These are phyloP conservation scores for Amanita pseudoporphyria DNA, from an alignment of 768 basidiomycete genomes.

Conservation along the genomic window DNA sequence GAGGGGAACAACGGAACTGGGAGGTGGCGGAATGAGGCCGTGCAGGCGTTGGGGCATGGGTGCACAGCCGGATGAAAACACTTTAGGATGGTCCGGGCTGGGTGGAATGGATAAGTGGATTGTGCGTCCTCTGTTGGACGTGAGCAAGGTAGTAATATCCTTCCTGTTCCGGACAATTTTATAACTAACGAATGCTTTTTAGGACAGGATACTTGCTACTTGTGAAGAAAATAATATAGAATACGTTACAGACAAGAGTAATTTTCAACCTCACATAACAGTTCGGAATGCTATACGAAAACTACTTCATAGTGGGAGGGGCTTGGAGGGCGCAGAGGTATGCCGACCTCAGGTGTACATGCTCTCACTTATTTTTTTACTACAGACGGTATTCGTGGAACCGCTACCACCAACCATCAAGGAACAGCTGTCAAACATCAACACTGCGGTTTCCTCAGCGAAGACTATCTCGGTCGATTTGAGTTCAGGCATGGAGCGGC, in stretches of 20 bases:
- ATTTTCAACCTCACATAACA: slow-evolving; percentile 66
- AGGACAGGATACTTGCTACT: slow-evolving; percentile 78
- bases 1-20: slow-evolving; percentile 43
- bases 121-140: slow-evolving; percentile 56
- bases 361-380: background rate
- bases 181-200: slow-evolving; percentile 3
- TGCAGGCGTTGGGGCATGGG: slow-evolving; percentile 80
- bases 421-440: slow-evolving; percentile 23
- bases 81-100: slow-evolving; percentile 33
- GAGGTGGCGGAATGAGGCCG: slow-evolving; percentile 59
- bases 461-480: slow-evolving; percentile 23
- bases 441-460: slow-evolving; percentile 19
- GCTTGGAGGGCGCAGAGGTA: slow-evolving; percentile 12
- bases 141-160: slow-evolving; percentile 47
- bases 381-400: slow-evolving; percentile 7
- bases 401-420: slow-evolving; percentile 22
- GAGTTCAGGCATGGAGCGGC: slow-evolving; percentile 22
- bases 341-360: background rate
- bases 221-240: slow-evolving; percentile 51
- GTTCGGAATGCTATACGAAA: slow-evolving; percentile 67
- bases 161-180: background rate
- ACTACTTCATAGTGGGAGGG: slow-evolving; percentile 15
- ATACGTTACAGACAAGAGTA: slow-evolving; percentile 62
- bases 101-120: slow-evolving; percentile 63
- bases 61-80: slow-evolving; percentile 14